phyloP scores from a whole-genome alignment of 2,329 filamentous ascomycete genomes.

The Penicillium hordei region DNA sequence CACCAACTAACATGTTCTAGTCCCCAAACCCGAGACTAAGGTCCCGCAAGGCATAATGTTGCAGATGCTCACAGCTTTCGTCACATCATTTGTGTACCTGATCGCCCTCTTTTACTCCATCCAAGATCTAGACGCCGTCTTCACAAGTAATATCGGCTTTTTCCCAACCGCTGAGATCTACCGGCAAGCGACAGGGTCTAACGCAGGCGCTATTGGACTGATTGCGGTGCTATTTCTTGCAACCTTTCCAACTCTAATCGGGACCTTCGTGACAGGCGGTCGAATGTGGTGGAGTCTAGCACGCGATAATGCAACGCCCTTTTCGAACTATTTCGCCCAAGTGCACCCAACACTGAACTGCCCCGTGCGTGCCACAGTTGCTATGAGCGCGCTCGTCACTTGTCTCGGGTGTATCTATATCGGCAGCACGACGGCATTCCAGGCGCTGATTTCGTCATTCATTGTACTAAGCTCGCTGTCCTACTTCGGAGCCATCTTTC shows the following conservation, averaged over 20 bases:
- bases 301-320: constrained; percentile 59
- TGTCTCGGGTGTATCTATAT: constrained; percentile 65
- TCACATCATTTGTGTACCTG: constrained; percentile 49
- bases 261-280: constrained; percentile 56
- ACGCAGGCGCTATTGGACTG: constrained; percentile 53
- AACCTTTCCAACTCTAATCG: constrained; percentile 53
- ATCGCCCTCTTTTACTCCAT: constrained; percentile 43
- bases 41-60: constrained; percentile 48
- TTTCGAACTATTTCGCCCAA: constrained; percentile 47
- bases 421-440: constrained; percentile 65
- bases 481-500: constrained; percentile 64
- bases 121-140: constrained; percentile 52
- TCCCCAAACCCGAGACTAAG: constrained; percentile 33
- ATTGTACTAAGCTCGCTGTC: constrained; percentile 57
- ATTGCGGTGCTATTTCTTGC: constrained; percentile 56
- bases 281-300: constrained; percentile 63
- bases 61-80: constrained; percentile 47
- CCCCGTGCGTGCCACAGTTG: constrained; percentile 58
- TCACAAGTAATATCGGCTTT: constrained; percentile 43
- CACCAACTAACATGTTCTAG: constrained; percentile 11
- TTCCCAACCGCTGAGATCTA: constrained; percentile 70
- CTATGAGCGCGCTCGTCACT: constrained; percentile 52
- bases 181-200: constrained; percentile 56
- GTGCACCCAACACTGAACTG: constrained; percentile 51
- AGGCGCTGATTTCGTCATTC: constrained; percentile 63